These are phyloP conservation scores for Endocalyx cinctus DNA, from an alignment of 2,329 filamentous ascomycete genomes.

Conservation along the genomic window DNA sequence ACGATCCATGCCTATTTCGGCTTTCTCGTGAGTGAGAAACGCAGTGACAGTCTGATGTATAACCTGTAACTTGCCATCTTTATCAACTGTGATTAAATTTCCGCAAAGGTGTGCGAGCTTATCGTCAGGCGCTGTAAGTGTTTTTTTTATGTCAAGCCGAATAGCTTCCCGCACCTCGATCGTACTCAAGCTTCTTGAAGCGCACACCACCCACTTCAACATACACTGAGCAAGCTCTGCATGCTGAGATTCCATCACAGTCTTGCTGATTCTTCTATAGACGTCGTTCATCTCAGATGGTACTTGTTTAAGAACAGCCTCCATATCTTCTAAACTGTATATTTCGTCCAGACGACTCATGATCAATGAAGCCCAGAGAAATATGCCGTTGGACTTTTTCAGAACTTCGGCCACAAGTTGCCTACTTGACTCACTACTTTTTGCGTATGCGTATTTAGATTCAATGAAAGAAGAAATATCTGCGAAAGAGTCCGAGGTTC, in stretches of 20 bases:
- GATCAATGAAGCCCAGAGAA: constrained; percentile 20
- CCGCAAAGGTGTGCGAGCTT: constrained; percentile 3
- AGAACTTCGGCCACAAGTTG: constrained; percentile 15
- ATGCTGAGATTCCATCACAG: constrained; percentile 10
- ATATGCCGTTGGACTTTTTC: constrained; percentile 18
- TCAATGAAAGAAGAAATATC: constrained; percentile 7
- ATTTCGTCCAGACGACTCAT: constrained; percentile 12
- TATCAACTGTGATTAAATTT: constrained; percentile 4
- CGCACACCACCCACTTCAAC: constrained; percentile 7
- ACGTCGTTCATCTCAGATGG: constrained; percentile 20
- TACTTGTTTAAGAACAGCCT: constrained; percentile 13
- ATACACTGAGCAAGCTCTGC: constrained; percentile 7
- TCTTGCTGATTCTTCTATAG: constrained; percentile 16
- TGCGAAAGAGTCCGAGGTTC: constrained; percentile 11
- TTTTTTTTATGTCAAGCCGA: constrained; percentile 5
- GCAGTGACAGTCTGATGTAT: constrained; percentile 4
- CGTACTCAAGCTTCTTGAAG: background rate
- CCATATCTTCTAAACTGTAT: constrained; percentile 19
- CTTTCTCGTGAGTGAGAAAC: constrained; percentile 2
- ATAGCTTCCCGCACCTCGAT: constrained; percentile 4
- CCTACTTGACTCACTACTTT: constrained; percentile 2
- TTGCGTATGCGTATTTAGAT: constrained; percentile 2
- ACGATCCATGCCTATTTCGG: constrained; percentile 3
- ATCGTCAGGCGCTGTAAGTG: background rate
- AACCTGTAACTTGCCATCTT: constrained; percentile 1